Evolutionary conservation across 2,329 filamentous ascomycete genomes (phyloP).

Genomic region (Colletotrichum sp.): DNA sequence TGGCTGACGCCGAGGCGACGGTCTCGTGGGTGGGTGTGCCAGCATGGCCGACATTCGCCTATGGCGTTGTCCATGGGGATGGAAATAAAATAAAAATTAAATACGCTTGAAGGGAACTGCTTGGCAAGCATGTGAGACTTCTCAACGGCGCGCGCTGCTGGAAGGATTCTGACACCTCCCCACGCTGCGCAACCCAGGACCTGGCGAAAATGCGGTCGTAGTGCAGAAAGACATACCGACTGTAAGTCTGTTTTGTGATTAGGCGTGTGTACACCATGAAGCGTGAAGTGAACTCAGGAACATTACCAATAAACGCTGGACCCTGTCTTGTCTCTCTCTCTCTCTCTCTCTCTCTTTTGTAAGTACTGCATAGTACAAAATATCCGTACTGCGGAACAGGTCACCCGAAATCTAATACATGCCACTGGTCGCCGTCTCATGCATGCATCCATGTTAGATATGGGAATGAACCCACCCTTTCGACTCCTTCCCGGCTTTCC

Average conservation of each 20-base stretch:
- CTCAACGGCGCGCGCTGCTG: not conserved
- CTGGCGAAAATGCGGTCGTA: not conserved
- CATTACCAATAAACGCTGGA: not conserved
- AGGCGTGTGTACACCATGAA: not conserved
- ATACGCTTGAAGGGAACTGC: not conserved
- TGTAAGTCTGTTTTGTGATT: not conserved
- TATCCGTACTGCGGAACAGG: not conserved
- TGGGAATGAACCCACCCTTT: not conserved
- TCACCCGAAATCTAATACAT: not conserved
- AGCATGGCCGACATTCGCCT: not conserved
- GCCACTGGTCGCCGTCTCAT: not conserved
- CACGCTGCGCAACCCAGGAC: not conserved
- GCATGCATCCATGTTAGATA: not conserved
- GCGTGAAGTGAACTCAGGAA: not conserved
- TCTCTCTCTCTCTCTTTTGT: not conserved
- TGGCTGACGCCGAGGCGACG: not conserved
- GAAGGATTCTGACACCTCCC: not conserved
- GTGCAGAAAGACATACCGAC: not conserved
- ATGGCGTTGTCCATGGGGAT: not conserved
- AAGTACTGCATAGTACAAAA: not conserved
- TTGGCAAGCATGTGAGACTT: constrained; percentile 12
- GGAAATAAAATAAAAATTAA: not conserved
- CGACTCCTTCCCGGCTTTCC: not conserved
- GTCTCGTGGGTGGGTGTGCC: not conserved
- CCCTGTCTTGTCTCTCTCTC: not conserved